phyloP scores from a whole-genome alignment of 805 yeast genomes.

The Hanseniaspora vineae region DNA sequence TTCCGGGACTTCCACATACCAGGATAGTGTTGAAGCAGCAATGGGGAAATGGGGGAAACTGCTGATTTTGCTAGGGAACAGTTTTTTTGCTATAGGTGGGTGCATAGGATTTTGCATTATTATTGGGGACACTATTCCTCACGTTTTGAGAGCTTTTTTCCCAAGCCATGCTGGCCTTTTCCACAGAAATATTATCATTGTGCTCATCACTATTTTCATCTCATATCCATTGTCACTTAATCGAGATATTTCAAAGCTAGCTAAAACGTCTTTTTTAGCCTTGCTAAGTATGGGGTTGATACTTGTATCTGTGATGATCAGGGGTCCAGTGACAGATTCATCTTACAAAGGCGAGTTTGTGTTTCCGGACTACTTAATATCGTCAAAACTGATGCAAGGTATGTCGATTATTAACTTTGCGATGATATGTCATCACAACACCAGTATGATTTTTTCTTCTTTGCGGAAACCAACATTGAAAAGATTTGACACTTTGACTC shows the following conservation, averaged over 20 bases:
- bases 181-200: slow-evolving; percentile 57
- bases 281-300: slow-evolving; percentile 73
- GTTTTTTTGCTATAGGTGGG: slow-evolving; percentile 89
- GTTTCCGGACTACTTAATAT: slow-evolving; percentile 24
- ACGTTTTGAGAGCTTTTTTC: slow-evolving; percentile 59
- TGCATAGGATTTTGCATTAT: slow-evolving; percentile 88
- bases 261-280: slow-evolving; percentile 80
- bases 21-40: slow-evolving; percentile 69
- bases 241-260: slow-evolving; percentile 70
- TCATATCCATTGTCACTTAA: slow-evolving; percentile 76
- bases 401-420: slow-evolving; percentile 93
- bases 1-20: slow-evolving; percentile 66
- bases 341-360: slow-evolving; percentile 40
- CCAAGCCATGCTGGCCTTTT: slow-evolving; percentile 33
- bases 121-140: slow-evolving; percentile 91
- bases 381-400: slow-evolving; percentile 61
- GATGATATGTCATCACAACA: slow-evolving; percentile 89
- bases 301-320: slow-evolving; percentile 53
- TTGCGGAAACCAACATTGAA: slow-evolving; percentile 62
- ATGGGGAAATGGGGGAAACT: slow-evolving; percentile 65
- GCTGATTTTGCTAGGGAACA: slow-evolving; percentile 60
- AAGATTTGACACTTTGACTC: slow-evolving; percentile 67
- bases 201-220: slow-evolving; percentile 53
- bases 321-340: slow-evolving; percentile 52
- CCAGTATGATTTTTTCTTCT: slow-evolving; percentile 80